Evolutionary conservation across 441 rosid genomes (phyloP).

Genomic region (Adansonia rubrostipa): DNA sequence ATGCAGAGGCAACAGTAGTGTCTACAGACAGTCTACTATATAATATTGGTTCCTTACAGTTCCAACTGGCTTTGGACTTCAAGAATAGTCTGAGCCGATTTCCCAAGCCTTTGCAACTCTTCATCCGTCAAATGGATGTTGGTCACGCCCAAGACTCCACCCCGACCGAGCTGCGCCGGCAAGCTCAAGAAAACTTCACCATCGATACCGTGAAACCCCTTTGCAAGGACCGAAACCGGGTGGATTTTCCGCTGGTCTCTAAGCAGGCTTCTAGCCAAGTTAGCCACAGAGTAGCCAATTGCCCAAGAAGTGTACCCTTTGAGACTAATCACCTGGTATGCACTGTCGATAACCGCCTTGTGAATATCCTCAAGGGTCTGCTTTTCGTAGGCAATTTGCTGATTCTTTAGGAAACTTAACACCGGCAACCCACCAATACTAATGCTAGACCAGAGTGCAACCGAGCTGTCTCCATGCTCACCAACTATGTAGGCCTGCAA

Average conservation of each 20-base stretch:
- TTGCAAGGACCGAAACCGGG: slow-evolving; percentile 82
- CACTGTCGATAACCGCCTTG: slow-evolving; percentile 62
- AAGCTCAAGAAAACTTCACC: slow-evolving; percentile 87
- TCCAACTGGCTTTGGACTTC: slow-evolving; percentile 72
- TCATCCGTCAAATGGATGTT: slow-evolving; percentile 74
- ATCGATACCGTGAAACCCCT: slow-evolving; percentile 71
- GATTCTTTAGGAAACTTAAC: slow-evolving; percentile 65
- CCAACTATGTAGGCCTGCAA: slow-evolving; percentile 80
- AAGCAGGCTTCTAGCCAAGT: slow-evolving; percentile 65
- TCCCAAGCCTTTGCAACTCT: slow-evolving; percentile 57
- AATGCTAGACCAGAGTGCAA: slow-evolving; percentile 91
- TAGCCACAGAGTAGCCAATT: slow-evolving; percentile 88
- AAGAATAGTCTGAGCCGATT: slow-evolving; percentile 67
- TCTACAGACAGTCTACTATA: too few relatives aligned
- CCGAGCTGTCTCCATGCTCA: slow-evolving; percentile 95
- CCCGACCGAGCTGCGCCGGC: slow-evolving; percentile 77
- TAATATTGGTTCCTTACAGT: slow-evolving; percentile 27
- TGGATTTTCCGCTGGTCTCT: slow-evolving; percentile 88
- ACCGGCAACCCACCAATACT: slow-evolving; percentile 93
- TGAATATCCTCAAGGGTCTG: slow-evolving; percentile 75
- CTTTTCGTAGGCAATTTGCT: slow-evolving; percentile 75
- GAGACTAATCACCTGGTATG: slow-evolving; percentile 80
- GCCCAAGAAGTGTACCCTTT: slow-evolving; percentile 97
- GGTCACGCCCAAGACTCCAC: slow-evolving; percentile 76
- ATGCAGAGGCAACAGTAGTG: too few relatives aligned